Evolutionary conservation across 495 filamentous ascomycete genomes (phyloP).

Genomic region (Xylaria palmicola): DNA sequence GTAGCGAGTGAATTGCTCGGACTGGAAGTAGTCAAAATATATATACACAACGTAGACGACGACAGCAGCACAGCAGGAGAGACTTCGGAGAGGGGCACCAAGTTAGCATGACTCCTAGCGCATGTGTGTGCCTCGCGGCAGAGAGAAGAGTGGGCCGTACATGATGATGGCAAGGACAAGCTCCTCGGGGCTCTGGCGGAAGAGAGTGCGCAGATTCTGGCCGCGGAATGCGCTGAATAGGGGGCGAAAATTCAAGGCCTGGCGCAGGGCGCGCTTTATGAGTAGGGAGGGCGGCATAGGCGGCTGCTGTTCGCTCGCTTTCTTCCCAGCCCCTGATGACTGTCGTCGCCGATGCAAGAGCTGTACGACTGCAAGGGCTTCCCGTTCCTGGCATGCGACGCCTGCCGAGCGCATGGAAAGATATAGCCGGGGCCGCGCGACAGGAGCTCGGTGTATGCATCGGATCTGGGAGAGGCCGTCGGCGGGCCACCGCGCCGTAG

Average conservation of each 20-base stretch:
- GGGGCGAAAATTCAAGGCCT: conserved; percentile 32
- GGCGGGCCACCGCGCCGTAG: conserved; percentile 4
- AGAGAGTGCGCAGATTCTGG: conserved; percentile 32
- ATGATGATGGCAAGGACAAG: conserved; percentile 36
- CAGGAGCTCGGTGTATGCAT: conserved; percentile 18
- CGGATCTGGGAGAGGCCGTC: conserved; percentile 14
- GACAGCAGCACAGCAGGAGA: conserved; percentile 49
- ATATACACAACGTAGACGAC: conserved; percentile 59
- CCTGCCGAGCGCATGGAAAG: neutral
- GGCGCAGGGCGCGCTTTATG: conserved; percentile 30
- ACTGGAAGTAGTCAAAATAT: conserved; percentile 68
- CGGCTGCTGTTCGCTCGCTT: conserved; percentile 22
- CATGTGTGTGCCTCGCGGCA: conserved; percentile 8
- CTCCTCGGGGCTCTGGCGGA: conserved; percentile 41
- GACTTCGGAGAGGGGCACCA: conserved; percentile 18
- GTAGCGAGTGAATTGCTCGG: conserved; percentile 58
- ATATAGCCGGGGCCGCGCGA: neutral
- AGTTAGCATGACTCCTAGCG: conserved; percentile 1
- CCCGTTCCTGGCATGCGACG: neutral
- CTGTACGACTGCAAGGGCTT: conserved; percentile 1
- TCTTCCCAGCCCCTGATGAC: conserved; percentile 18
- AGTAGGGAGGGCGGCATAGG: conserved; percentile 25
- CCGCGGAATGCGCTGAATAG: conserved; percentile 34
- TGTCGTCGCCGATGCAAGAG: conserved; percentile 24
- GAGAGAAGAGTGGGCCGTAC: conserved; percentile 10